These are phyloP conservation scores for Hypoxylon perforatum DNA, from an alignment of 495 filamentous ascomycete species.

Conservation along the genomic window DNA sequence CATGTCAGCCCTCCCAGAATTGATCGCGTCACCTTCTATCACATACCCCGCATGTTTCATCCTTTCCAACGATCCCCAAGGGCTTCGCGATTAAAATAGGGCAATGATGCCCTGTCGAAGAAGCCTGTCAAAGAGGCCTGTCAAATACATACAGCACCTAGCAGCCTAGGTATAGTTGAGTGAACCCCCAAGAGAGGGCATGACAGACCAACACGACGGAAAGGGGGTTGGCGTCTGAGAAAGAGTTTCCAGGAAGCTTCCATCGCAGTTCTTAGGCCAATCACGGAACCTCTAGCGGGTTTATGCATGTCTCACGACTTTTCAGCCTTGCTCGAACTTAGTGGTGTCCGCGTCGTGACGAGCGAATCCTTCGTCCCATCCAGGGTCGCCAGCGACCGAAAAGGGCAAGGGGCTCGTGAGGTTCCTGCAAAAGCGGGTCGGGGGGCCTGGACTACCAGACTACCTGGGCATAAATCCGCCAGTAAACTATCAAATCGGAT, in stretches of 20 bases:
- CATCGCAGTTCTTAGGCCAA: slow-evolving; percentile 25
- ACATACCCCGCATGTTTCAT: slow-evolving; percentile 44
- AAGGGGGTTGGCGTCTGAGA: slow-evolving; percentile 30
- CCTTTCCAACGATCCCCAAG: slow-evolving; percentile 8
- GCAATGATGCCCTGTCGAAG: slow-evolving; percentile 7
- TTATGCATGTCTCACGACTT: slow-evolving; percentile 31
- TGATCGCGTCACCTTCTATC: slow-evolving; percentile 18
- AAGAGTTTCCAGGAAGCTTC: slow-evolving; percentile 38
- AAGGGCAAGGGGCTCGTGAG: slow-evolving; percentile 31
- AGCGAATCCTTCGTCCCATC: slow-evolving; percentile 29
- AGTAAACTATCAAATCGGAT: slow-evolving; percentile 23
- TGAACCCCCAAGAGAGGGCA: slow-evolving; percentile 4
- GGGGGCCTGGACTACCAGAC: neutral
- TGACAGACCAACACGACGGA: slow-evolving; percentile 3
- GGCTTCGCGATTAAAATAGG: slow-evolving; percentile 9
- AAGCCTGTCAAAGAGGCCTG: too few relatives aligned
- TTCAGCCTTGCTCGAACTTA: slow-evolving; percentile 33
- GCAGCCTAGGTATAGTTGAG: neutral
- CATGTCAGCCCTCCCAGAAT: neutral
- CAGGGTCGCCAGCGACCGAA: slow-evolving; percentile 17
- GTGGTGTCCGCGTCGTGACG: slow-evolving; percentile 15
- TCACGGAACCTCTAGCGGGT: slow-evolving; percentile 5
- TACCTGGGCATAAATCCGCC: slow-evolving; percentile 1
- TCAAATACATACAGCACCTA: too few relatives aligned
- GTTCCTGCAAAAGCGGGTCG: slow-evolving; percentile 7